Percentiles rank a stretch among this genome's conserved stretches.
These are phyloP conservation scores for Daldinia childiae DNA, from an alignment of 495 filamentous ascomycete genomes.

Conservation along the genomic window DNA sequence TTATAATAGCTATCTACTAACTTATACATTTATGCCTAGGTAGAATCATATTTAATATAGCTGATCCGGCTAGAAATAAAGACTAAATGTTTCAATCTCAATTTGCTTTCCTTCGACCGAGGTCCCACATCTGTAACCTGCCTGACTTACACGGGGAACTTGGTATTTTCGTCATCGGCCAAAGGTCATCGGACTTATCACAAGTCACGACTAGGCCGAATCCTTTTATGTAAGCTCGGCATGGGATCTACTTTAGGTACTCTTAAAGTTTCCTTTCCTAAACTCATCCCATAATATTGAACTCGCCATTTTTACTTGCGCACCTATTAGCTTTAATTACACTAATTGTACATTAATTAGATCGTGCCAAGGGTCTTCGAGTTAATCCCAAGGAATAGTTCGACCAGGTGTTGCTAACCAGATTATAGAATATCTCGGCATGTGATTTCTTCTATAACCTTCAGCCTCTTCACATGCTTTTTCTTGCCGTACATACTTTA, in stretches of 20 bases:
- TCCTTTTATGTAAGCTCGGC: constrained; percentile 19
- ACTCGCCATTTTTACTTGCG: constrained; percentile 46
- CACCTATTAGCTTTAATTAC: neutral
- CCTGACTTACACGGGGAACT: neutral
- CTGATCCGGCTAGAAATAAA: constrained; percentile 9
- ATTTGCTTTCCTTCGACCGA: constrained; percentile 18
- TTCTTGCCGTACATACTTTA: neutral
- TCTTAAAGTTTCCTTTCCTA: neutral
- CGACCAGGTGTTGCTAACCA: neutral
- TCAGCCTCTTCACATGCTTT: constrained; percentile 31
- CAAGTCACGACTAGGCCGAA: constrained; percentile 10
- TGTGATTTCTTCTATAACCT: constrained; percentile 16
- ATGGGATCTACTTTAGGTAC: neutral
- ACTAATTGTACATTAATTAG: neutral
- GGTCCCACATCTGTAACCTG: constrained; percentile 11
- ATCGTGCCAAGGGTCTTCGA: neutral
- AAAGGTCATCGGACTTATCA: constrained; percentile 1
- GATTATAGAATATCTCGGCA: neutral
- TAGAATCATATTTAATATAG: constrained; percentile 13
- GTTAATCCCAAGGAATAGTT: neutral
- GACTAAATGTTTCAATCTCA: neutral
- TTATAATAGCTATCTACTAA: neutral
- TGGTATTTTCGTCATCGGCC: constrained; percentile 20
- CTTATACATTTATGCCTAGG: constrained; percentile 11
- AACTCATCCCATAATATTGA: neutral